Evolutionary conservation across 805 yeast genomes (phyloP).

Genomic region (Saccharomycopsis amapae): DNA sequence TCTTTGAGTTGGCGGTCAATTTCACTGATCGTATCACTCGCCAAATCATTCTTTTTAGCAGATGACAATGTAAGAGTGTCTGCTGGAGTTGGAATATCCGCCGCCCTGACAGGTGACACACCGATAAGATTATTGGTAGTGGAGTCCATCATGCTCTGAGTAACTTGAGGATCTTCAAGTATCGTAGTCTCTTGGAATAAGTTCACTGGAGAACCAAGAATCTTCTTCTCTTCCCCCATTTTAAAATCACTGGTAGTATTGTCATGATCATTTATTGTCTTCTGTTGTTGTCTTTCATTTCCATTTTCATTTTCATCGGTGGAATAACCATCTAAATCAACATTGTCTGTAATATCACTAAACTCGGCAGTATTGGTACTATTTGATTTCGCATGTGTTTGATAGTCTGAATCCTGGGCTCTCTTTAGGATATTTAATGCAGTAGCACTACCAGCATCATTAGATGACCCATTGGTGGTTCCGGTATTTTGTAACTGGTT

Average conservation of each 20-base stretch:
- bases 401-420: too few species aligned
- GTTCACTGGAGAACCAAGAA: conserved; percentile 16
- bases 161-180: background rate
- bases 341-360: conserved; percentile 10
- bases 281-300: background rate
- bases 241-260: background rate
- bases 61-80: background rate
- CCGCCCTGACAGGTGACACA: background rate
- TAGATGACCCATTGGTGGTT: background rate
- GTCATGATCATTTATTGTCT: background rate
- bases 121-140: too few species aligned
- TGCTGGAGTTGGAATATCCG: background rate
- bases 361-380: background rate
- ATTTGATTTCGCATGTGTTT: too few species aligned
- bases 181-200: conserved; percentile 1
- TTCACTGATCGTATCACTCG: conserved; percentile 2
- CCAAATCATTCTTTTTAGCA: background rate
- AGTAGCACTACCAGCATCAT: background rate
- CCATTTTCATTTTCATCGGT: background rate
- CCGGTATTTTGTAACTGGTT: background rate
- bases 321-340: conserved; percentile 2
- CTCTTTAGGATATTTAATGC: background rate
- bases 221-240: background rate
- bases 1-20: conserved; percentile 13
- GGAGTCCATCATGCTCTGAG: background rate